Base-by-base conservation (phyloP, 1,284 basidiomycete genomes). In the Xerocomus amazonicus region DNA sequence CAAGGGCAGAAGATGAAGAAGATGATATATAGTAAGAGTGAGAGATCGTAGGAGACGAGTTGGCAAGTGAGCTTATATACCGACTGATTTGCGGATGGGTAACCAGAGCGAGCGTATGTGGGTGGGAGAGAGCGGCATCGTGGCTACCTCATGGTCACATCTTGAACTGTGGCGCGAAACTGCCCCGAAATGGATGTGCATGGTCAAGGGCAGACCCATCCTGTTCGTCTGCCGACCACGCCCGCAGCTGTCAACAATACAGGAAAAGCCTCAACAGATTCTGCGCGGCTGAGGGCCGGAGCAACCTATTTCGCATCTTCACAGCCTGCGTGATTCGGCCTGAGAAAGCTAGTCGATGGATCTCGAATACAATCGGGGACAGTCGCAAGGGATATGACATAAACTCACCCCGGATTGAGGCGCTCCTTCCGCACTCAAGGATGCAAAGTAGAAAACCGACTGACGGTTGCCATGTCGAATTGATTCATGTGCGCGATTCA, bases 41-140 rank as follows among this genome's bases (percentile, higher is more conserved):
- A 60, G 51, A 54, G 43, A 58, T 54, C 43, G 50, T 50, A 55
- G 29, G 47, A 45, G 42, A 39, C 38, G 42, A 51, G 50, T 23
- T 37, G 23, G 33, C 50, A 26, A 52, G 53, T 14, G 48, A 53
- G 59, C 31, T 70, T 66, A 69, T 69, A 68, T 66, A 69, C 55
- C 9, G 37, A 53, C 48, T 53, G 65, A 66, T 66, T 55, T 60
- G 52, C 47, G 56, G 52, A 51, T 48, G 54, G 50, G 51, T 31
- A 52, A 46, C 48, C 65, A 47, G 36, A 61, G 51, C 52, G 48
- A 51, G 53, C 44, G 40, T 57, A 47, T 43, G 59, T 60, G 53
- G 59, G 42, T 48, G 44, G 66, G 68, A 55, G 63, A 65, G 61
- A 57, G 56, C 42, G 59, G 65, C 67, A 66, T 62, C 64, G 66